Evolutionary conservation across 176 grass and related monocot genomes (phyloP), one percentile per base, ranked within the genome.

Genomic region (Pharus latifolius): DNA sequence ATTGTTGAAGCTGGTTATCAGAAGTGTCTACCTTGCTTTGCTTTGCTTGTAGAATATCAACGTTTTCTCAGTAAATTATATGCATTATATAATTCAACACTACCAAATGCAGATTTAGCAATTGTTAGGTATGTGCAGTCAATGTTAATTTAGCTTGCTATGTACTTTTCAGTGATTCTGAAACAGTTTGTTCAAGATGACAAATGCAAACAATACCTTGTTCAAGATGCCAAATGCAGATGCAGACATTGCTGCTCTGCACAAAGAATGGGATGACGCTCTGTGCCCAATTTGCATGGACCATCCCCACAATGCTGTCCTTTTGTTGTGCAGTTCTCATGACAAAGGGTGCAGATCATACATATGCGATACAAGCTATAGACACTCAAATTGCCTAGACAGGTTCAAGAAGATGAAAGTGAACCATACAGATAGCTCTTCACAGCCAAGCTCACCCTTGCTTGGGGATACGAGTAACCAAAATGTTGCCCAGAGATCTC

Each of bases 271-370:
- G 91, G 87, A 96, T 68, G 91, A 88, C 41, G 74, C 77, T 69
- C 51, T 57, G 23, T 91, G 91, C 55, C 80, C 91, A 46, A 91
- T 88, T 69, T 96, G 91, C 74, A 91, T 96, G 91, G 91, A 96
- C 43, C 84, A 96, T 71, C 91, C 91, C 20, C 87, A 96, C 45
- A 96, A 91, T 50, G 87, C 91, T 35, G 91, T 96, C 16, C 84
- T 78, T 48, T 49, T 96, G 20, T 17, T 83, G 50, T 96, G 91
- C 72, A 82, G 63, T 15, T 90, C 68, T 48, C 46, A 87, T 75
- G 88, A 91, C 56, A 89, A 85, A 70, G 82, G 87, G 56, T 96
- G 91, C 65, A 74, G 63, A 58, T 79, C 83, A 32, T 96, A 87
- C 81, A 82, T 96, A 35, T 96, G 87, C 31, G 80, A 96, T 75